Base-by-base conservation (phyloP, 2,329 filamentous ascomycete species). In the Aureobasidium sp. region DNA sequence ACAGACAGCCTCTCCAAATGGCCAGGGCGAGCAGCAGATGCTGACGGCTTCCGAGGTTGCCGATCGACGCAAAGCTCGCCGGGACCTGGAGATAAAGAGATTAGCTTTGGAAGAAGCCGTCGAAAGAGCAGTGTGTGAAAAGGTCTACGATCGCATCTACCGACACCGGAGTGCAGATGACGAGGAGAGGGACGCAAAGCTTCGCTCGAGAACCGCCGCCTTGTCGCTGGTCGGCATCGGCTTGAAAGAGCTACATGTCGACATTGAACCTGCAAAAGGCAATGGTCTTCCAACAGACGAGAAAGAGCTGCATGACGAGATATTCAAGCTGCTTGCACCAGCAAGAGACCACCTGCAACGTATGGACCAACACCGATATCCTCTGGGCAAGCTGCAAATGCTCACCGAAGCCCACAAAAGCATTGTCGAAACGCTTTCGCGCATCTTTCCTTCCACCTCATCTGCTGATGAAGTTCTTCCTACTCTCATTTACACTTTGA, bases 391-490 rank as follows among this genome's bases (percentile, higher is more conserved):
- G 76, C 82, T 97, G 45, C 89, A 91, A 69, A 87, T 91, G 69
- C 81, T 99, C 62, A 96, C 92, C 67, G 86, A 87, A 42, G 90
- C 91, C 3, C 94, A 97, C 74, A 95, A 95, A 77, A 88, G 87
- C 66, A 97, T 99, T 65, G 94, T 99, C 53, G 93, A 97, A 73
- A 92, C 91, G 5, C 73, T 88, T 20, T 86, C 84, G 17, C 81
- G 83, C 60, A 76, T 87, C 22, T 82, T 87, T 61, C 83, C 85
- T 9, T 84, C 92, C 0, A 84, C 84, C 0, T 96, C 94, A 0
- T 97, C 94, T 0, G 94, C 94, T 2, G 94, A 99, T 71, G 94
- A 97, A 75, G 95, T 99, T 61, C 86, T 99, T 73, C 94, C 94
- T 0, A 96, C 96, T 74, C 82, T 99, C 65, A 99, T 99, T 65